Base-by-base conservation (phyloP, 2,329 filamentous ascomycete species). In the Arthroderma sp. region DNA sequence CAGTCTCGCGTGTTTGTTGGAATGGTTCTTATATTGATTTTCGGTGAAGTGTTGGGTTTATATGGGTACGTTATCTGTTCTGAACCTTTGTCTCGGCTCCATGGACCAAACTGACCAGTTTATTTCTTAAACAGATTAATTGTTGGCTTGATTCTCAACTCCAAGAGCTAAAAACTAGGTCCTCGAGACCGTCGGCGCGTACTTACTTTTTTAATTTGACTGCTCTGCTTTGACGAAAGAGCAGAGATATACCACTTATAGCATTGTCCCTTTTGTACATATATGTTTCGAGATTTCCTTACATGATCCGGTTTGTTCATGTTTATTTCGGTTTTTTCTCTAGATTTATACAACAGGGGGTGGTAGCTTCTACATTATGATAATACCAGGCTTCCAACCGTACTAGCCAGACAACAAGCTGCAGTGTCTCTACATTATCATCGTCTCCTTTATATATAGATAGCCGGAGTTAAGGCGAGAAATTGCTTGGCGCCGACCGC, bases 1-100 rank as follows among this genome's bases (percentile, higher is more conserved):
- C 91, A 98, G 66, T 93, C 85, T 41, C 78, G 89, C 51, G 83
- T 98, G 53, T 98, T 95, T 57, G 91, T 98, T 41, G 91, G 91
- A 65, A 96, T 96, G 91, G 89, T 98, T 39, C 70, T 98, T 57
- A 96, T 96, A 55, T 75, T 96, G 51, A 98, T 98, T 77, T 98
- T 98, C 62, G 91, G 86, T 46, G 91, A 98, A 73, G 91, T 98
- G 11, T 64, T 98, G 62, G 91, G 91, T 64, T 80, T 98, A 30
- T 98, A 98, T 59, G 91, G 91, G 86, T 94, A 73, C 54, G 82
- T 44, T 32, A 30, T 38, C 8, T 86, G 86, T 83, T 89, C 70
- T 53, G 78, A 30, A 45, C 32, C 11, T 30, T 15, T 36, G n/a
- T 22, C 9, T 8, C 28, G 28, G 15, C 15, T 22, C 15, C 15